A percentile compares a stretch with the other conserved stretches of the same genome.
These are phyloP conservation scores for Fomitopsis palustris DNA, from an alignment of 1,284 basidiomycete genomes.

Conservation along the genomic window DNA sequence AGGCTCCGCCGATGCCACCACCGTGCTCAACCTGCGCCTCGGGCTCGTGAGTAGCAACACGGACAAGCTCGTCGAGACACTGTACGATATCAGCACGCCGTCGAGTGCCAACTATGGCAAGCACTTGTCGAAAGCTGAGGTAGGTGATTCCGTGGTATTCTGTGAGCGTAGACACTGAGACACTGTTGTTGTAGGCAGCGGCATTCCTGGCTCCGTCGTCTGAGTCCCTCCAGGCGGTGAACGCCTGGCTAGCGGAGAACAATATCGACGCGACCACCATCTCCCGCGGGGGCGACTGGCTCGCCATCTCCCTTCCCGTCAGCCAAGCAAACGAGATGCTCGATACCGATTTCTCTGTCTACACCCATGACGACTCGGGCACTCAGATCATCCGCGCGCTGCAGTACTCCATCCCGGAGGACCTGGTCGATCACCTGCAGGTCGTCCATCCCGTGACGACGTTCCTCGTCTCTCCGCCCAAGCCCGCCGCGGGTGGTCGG, in stretches of 20 bases:
- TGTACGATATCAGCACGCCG: constrained; percentile 28
- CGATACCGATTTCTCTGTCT: constrained; percentile 35
- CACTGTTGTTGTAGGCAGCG: constrained; percentile 26
- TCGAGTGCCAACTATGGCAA: constrained; percentile 28
- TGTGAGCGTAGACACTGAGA: not conserved
- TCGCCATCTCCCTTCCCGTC: constrained; percentile 19
- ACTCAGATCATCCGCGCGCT: constrained; percentile 33
- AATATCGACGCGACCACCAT: constrained; percentile 24
- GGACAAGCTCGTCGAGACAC: constrained; percentile 27
- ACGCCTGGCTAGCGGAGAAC: constrained; percentile 32
- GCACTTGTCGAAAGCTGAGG: constrained; percentile 28
- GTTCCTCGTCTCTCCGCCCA: constrained; percentile 9
- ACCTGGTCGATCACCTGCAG: constrained; percentile 35
- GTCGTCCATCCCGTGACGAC: constrained; percentile 38
- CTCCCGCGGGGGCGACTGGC: constrained; percentile 23
- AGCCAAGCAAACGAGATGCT: constrained; percentile 34
- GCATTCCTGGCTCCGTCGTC: constrained; percentile 31
- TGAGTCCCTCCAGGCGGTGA: constrained; percentile 30
- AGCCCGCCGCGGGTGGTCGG: not conserved
- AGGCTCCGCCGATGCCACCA: constrained; percentile 19
- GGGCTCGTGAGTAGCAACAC: constrained; percentile 27
- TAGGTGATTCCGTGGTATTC: constrained; percentile 6
- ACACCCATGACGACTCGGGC: constrained; percentile 32
- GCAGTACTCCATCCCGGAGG: constrained; percentile 38
- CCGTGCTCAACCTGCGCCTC: constrained; percentile 24